Evolutionary conservation across 2,329 filamentous ascomycete genomes (phyloP).

Genomic region (Coniosporium tulheliwenetii): DNA sequence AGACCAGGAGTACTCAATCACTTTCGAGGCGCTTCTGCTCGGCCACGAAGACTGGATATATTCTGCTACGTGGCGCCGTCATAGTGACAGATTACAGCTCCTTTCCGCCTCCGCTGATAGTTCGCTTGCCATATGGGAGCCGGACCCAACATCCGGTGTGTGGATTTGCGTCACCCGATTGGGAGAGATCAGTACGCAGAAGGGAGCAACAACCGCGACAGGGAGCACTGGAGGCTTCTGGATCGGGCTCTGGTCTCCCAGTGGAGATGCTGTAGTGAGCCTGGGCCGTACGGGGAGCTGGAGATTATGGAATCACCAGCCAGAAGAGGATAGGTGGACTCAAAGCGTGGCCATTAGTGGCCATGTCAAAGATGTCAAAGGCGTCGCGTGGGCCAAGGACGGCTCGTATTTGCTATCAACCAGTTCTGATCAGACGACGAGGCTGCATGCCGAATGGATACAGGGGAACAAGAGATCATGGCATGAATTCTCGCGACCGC

Average conservation of each 20-base stretch:
- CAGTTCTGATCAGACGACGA: conserved; percentile 80
- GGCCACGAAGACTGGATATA: conserved; percentile 99
- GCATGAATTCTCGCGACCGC: conserved; percentile 91
- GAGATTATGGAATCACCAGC: conserved; percentile 63
- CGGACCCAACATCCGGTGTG: conserved; percentile 68
- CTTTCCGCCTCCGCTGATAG: conserved; percentile 91
- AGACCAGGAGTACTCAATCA: conserved; percentile 56
- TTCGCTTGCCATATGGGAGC: conserved; percentile 83
- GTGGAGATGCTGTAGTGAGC: conserved; percentile 59
- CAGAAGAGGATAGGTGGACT: conserved; percentile 50
- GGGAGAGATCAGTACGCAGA: conserved; percentile 86
- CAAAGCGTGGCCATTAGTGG: conserved; percentile 67
- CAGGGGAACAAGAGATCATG: conserved; percentile 42
- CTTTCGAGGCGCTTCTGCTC: conserved; percentile 83
- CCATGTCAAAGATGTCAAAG: conserved; percentile 68
- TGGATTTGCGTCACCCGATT: conserved; percentile 79
- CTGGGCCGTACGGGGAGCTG: conserved; percentile 87
- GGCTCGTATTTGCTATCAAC: conserved; percentile 82
- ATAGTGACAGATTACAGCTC: conserved; percentile 46
- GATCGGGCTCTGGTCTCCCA: conserved; percentile 82
- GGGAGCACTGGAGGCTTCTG: conserved; percentile 94
- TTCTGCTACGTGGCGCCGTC: conserved; percentile 58
- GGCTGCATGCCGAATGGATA: conserved; percentile 71
- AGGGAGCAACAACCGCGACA: conserved; percentile 90
- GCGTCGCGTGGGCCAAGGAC: conserved; percentile 67